Conservation (phyloP, 352 stramenopile species). For the Chrysophaeum taylorii region DNA sequence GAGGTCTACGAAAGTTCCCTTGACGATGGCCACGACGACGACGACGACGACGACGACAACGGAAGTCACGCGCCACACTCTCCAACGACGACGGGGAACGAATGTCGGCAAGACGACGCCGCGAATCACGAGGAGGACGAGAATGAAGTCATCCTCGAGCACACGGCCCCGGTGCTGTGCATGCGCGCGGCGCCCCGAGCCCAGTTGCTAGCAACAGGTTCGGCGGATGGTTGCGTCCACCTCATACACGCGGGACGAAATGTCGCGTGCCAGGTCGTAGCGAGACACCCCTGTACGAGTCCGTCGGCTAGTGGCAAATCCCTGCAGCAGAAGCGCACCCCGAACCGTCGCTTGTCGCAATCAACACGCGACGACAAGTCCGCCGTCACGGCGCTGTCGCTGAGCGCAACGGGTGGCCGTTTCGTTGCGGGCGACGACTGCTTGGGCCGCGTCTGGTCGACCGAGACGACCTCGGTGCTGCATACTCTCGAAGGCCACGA, state of each 20-base stretch:
- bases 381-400: neutral
- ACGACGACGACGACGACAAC: neutral
- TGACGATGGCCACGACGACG: neutral
- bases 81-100: no score
- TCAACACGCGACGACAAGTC: no score
- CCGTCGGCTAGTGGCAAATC: neutral
- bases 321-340: no score
- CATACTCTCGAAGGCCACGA: constrained; percentile 9
- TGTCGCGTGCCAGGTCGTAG: neutral
- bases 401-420: neutral
- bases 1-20: neutral
- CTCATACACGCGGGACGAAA: neutral
- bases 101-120: no score
- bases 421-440: constrained; percentile 5
- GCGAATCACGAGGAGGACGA: neutral
- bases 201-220: neutral
- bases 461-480: neutral
- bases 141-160: neutral
- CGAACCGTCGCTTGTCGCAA: no score
- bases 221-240: neutral
- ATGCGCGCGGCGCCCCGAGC: neutral
- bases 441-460: neutral
- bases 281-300: neutral
- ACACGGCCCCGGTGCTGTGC: neutral
- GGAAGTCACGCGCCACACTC: no score